Evolutionary conservation across 1,139 yeast genomes (phyloP).

Genomic region (Pneumocystis oryctolagi): DNA sequence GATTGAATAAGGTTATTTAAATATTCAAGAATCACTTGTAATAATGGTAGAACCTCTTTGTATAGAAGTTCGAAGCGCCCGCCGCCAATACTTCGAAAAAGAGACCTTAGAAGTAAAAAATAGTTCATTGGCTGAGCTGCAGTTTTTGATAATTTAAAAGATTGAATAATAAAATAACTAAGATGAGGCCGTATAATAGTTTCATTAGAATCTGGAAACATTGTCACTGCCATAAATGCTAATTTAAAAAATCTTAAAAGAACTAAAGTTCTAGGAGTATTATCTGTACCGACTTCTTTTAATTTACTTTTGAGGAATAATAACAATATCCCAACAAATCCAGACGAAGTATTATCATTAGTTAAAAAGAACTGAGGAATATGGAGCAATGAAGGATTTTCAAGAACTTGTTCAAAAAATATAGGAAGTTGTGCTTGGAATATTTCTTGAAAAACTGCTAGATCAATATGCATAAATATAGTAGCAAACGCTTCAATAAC

Average conservation of each 20-base stretch:
- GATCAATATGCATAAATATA: constrained; percentile 83
- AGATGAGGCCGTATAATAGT: constrained; percentile 75
- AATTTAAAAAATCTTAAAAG: constrained; percentile 74
- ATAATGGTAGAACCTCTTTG: constrained; percentile 79
- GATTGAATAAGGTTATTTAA: constrained; percentile 69
- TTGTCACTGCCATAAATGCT: constrained; percentile 88
- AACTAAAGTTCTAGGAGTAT: constrained; percentile 63
- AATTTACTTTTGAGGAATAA: constrained; percentile 61
- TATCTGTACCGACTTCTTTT: constrained; percentile 57
- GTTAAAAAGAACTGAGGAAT: constrained; percentile 90
- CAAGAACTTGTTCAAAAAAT: constrained; percentile 63
- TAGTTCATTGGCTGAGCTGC: constrained; percentile 86
- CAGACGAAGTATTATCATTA: constrained; percentile 82
- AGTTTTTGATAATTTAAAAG: constrained; percentile 66
- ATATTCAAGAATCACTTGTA: constrained; percentile 74
- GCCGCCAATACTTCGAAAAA: constrained; percentile 90
- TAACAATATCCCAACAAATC: constrained; percentile 75
- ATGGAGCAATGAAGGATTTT: constrained; percentile 75
- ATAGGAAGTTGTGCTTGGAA: constrained; percentile 67
- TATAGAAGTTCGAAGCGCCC: constrained; percentile 86
- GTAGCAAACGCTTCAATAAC: constrained; percentile 92
- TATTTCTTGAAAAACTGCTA: constrained; percentile 89
- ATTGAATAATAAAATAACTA: constrained; percentile 64
- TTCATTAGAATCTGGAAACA: constrained; percentile 80
- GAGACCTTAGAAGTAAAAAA: constrained; percentile 71